A percentile compares a stretch with the other conserved stretches of the same genome.
Conservation (phyloP, 2,329 filamentous ascomycete genomes). For the Gliomastix tumulicola region DNA sequence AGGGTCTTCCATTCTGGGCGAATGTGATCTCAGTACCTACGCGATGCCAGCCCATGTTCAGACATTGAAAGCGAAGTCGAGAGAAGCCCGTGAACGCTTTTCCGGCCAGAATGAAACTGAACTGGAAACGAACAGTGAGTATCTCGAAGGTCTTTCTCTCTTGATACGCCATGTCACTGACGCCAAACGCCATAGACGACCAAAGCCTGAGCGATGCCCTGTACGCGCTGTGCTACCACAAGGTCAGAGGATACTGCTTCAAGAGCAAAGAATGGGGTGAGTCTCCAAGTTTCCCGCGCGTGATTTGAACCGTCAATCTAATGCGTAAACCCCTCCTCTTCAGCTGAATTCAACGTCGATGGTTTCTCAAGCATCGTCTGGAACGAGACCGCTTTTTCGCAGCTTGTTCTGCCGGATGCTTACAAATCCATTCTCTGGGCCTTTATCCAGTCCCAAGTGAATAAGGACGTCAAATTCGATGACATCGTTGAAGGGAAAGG, state of each 20-base stretch:
- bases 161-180: too few relatives aligned
- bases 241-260: neutral
- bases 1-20: too few relatives aligned
- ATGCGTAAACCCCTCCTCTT: conserved; percentile 10
- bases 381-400: conserved; percentile 36
- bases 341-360: conserved; percentile 28
- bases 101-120: too few relatives aligned
- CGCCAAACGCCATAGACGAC: too few relatives aligned
- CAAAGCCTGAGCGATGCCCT: too few relatives aligned
- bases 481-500: neutral
- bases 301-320: neutral
- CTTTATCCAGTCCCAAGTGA: conserved; percentile 39
- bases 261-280: neutral
- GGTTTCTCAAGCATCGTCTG: conserved; percentile 32
- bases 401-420: conserved; percentile 37
- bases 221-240: neutral
- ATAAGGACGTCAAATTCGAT: neutral
- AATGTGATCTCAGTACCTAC: too few relatives aligned
- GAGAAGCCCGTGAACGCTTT: too few relatives aligned
- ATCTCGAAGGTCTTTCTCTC: too few relatives aligned
- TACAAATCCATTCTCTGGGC: conserved; percentile 35
- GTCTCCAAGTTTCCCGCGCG: too few relatives aligned
- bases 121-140: too few relatives aligned
- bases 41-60: too few relatives aligned
- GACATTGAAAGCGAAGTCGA: too few relatives aligned